Evolutionary conservation across 192 early-diverging fungal species (phyloP), one percentile per base, ranked within the genome.

Genomic region (Spinellus fusiger): DNA sequence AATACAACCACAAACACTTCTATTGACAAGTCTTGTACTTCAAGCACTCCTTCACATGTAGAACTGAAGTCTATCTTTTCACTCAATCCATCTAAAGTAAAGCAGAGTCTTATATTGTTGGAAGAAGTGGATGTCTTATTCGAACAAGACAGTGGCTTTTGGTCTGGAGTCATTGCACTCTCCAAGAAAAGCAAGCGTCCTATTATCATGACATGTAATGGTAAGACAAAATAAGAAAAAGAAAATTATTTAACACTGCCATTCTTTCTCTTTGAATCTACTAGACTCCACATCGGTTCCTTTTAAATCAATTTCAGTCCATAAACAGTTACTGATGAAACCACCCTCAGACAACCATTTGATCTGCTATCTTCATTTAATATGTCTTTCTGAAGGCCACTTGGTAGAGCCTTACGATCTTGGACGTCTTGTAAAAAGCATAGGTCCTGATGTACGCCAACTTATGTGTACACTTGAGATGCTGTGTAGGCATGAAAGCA

Each of bases 111-210:
- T 29, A 84, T 94, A 23, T 70, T 94, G 15, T 74, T 94, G 23
- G 92, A 94, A 65, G 88, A 94, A 32, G 86, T 86, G 0, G 92
- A 94, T 68, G 71, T 91, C 10, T 59, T 92, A 4, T 91, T 84
- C 77, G 88, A 92, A 33, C 80, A 87, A 25, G 92, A 94, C 63
- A 86, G 84, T 48, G 86, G 86, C 0, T 86, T 92, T 38, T 92
- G 90, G 89, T 64, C 78, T 4, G 84, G 81, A 2, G 75, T 94
- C 10, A 77, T 76, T 58, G 75, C 78, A 38, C 67, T 94, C 31
- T 78, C 89, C 18, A 77, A 83, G 38, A 85, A 79, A 37, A 88
- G 85, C 71, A 86, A 84, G 35, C 77, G 90, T 4, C 92, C 92
- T 0, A 90, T 94, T 29, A 78, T 92, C 18, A 79, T 94, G 66